Percentiles rank a stretch among this genome's conserved stretches.
These are phyloP conservation scores for Phytophthora kernoviae DNA, from an alignment of 352 stramenopile species.

Conservation along the genomic window DNA sequence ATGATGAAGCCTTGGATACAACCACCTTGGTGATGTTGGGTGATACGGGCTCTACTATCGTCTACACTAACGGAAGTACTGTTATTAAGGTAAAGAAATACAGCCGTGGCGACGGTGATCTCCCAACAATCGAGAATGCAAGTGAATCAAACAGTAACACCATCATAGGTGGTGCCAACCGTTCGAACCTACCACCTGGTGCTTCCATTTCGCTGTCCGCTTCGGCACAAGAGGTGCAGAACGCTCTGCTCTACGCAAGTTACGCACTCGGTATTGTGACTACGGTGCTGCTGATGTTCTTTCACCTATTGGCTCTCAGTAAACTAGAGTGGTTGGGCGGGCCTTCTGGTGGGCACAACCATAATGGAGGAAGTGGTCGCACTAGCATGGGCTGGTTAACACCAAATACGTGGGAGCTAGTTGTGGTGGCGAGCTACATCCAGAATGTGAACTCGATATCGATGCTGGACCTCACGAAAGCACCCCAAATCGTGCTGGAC, in stretches of 20 bases:
- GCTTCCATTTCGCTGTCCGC: constrained; percentile 61
- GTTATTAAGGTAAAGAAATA: constrained; percentile 46
- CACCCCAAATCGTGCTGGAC: constrained; percentile 74
- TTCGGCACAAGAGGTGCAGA: constrained; percentile 44
- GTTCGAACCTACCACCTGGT: constrained; percentile 51
- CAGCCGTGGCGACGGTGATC: constrained; percentile 22
- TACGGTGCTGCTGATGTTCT: constrained; percentile 55
- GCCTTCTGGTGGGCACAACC: constrained; percentile 6
- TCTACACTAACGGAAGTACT: constrained; percentile 43
- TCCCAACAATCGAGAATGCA: constrained; percentile 24
- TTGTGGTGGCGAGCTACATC: constrained; percentile 65
- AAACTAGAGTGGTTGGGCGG: constrained; percentile 43
- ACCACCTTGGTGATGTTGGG: constrained; percentile 27
- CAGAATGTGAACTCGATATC: constrained; percentile 77
- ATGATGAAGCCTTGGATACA: constrained; percentile 10
- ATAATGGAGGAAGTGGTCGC: constrained; percentile 19
- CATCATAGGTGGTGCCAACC: constrained; percentile 56
- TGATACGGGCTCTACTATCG: constrained; percentile 37
- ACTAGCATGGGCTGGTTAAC: constrained; percentile 42
- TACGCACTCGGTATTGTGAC: constrained; percentile 58
- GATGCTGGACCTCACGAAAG: constrained; percentile 74
- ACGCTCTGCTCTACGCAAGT: constrained; percentile 52
- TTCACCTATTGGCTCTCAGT: constrained; percentile 57
- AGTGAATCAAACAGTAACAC: constrained; percentile 34
- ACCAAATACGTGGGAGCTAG: constrained; percentile 73